phyloP scores from a whole-genome alignment of 768 basidiomycete genomes.

The Boletus sp. region DNA sequence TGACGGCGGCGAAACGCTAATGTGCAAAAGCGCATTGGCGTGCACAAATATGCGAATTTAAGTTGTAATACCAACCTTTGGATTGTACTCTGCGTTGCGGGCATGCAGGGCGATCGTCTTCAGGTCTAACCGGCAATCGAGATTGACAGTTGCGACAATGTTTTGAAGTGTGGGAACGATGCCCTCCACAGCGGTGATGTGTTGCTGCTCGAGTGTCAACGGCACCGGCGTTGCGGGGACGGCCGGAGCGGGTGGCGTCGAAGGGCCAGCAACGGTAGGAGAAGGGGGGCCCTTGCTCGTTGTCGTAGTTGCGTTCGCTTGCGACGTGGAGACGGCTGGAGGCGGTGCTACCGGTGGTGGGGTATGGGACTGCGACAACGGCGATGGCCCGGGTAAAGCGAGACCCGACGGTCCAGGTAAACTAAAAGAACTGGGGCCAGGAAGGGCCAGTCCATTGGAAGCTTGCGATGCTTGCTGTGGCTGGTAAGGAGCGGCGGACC shows the following conservation, averaged over 20 bases:
- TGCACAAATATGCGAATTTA: conserved; percentile 38
- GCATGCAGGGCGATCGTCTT: conserved; percentile 99
- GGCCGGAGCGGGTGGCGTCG: conserved; percentile 49
- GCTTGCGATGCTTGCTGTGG: conserved; percentile 41
- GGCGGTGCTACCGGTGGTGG: conserved; percentile 26
- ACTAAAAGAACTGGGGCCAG: conserved; percentile 46
- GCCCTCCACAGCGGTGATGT: conserved; percentile 95
- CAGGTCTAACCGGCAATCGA: conserved; percentile 93
- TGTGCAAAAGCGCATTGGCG: conserved; percentile 63
- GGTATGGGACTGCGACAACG: conserved; percentile 46
- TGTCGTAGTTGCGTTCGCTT: conserved; percentile 32
- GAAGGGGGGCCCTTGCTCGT: conserved; percentile 31
- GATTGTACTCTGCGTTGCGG: conserved; percentile 98
- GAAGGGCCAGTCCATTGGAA: conserved; percentile 58
- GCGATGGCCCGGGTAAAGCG: conserved; percentile 55
- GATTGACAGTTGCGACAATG: conserved; percentile 98
- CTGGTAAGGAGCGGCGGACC: conserved; percentile 50
- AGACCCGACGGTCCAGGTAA: conserved; percentile 41
- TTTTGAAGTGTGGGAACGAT: conserved; percentile 99
- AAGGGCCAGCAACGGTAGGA: conserved; percentile 55
- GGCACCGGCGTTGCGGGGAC: conserved; percentile 68
- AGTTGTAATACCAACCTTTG: conserved; percentile 82
- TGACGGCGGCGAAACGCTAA: conserved; percentile 99
- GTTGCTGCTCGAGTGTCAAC: conserved; percentile 85
- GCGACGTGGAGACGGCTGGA: conserved; percentile 3